These are phyloP conservation scores for Flaveria ramosissima DNA, from an alignment of 129 eudicot species.

Conservation along the genomic window DNA sequence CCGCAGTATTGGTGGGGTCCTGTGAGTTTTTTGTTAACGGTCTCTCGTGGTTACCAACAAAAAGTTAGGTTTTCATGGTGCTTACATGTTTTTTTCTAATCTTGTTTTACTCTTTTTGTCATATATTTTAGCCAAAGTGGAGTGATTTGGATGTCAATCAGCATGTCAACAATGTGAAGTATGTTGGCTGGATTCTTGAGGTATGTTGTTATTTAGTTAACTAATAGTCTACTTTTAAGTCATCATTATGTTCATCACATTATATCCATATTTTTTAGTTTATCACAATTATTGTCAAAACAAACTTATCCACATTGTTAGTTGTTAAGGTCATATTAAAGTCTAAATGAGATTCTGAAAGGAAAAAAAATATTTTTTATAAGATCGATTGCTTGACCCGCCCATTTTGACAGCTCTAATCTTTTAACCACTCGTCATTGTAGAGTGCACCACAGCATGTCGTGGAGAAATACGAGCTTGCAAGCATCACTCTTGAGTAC, in stretches of 20 bases:
- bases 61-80: background rate
- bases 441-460: slow-evolving; percentile 88
- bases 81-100: too few species aligned
- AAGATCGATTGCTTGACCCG: background rate
- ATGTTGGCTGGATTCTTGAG: slow-evolving; percentile 98
- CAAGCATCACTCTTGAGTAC: slow-evolving; percentile 88
- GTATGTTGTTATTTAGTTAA: slow-evolving; percentile 28
- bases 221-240: background rate
- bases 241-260: background rate
- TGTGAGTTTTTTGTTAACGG: too few species aligned
- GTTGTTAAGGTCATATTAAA: background rate
- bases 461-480: slow-evolving; percentile 87
- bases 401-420: background rate
- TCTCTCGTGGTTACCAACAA: background rate
- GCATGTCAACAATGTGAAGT: slow-evolving; percentile 98
- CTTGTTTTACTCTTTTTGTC: background rate
- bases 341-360: background rate
- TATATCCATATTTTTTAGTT: background rate
- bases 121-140: slow-evolving; percentile 73
- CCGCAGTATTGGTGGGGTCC: too few species aligned
- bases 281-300: background rate
- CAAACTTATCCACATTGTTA: background rate
- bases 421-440: background rate
- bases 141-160: slow-evolving; percentile 94
- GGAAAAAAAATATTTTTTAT: too few species aligned